A percentile compares a stretch with the other conserved stretches of the same genome.
These are phyloP conservation scores for Monosporozyma siamensis DNA, from an alignment of 805 yeast species.

Conservation along the genomic window DNA sequence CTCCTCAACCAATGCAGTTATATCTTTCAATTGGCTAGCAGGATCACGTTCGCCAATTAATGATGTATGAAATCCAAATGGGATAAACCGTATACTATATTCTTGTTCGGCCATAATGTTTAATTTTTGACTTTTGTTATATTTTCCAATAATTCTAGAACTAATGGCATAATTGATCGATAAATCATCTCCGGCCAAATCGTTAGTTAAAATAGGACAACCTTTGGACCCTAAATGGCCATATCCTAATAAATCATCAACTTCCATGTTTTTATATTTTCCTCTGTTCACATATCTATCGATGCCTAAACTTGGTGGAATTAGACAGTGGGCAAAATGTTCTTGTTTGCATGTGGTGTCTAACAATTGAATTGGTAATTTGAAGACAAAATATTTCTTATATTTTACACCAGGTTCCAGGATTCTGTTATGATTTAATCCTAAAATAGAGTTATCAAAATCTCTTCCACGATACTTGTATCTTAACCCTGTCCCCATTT, in stretches of 20 bases:
- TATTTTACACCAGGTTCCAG: conserved; percentile 39
- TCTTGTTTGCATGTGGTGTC: conserved; percentile 44
- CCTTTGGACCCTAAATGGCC: conserved; percentile 44
- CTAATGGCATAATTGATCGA: conserved; percentile 45
- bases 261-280: conserved; percentile 16
- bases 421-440: conserved; percentile 38
- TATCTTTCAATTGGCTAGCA: conserved; percentile 8
- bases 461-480: conserved; percentile 16
- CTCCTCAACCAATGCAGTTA: conserved; percentile 8
- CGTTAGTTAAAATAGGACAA: conserved; percentile 43
- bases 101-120: conserved; percentile 17
- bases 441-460: conserved; percentile 23
- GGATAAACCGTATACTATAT: conserved; percentile 22
- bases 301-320: conserved; percentile 37
- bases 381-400: conserved; percentile 50
- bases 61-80: conserved; percentile 18
- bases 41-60: conserved; percentile 9
- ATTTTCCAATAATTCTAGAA: conserved; percentile 45
- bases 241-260: conserved; percentile 41
- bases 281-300: conserved; percentile 24
- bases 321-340: conserved; percentile 22
- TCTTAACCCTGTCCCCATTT: conserved; percentile 40
- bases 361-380: conserved; percentile 42
- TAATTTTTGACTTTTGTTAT: conserved; percentile 14
- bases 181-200: conserved; percentile 29